Percentiles rank a stretch among this genome's conserved stretches.
Evolutionary conservation across 345 rosid genomes (phyloP).

Genomic region (Aethionema arabicum): DNA sequence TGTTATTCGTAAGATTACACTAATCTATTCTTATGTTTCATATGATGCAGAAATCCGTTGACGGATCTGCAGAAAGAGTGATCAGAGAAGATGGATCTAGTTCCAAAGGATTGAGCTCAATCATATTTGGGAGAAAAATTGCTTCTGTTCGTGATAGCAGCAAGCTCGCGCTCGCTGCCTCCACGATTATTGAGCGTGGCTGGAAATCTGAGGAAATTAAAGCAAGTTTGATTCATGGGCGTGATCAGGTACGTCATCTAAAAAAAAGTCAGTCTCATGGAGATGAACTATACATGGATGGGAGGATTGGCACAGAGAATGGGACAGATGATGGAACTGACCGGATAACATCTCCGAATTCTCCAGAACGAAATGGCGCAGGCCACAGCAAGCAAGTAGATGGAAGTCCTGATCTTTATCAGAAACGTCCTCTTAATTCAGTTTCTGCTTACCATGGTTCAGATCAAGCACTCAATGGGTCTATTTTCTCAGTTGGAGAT

Average conservation of each 20-base stretch:
- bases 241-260: slow-evolving; percentile 37
- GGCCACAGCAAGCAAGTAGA: slow-evolving; percentile 38
- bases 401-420: slow-evolving; percentile 36
- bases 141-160: slow-evolving; percentile 31
- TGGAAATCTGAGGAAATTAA: slow-evolving; percentile 61
- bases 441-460: slow-evolving; percentile 50
- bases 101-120: slow-evolving; percentile 37
- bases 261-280: slow-evolving; percentile 81
- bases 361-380: slow-evolving; percentile 43
- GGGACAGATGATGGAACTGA: slow-evolving; percentile 50
- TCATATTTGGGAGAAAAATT: slow-evolving; percentile 34
- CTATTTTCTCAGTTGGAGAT: slow-evolving; percentile 66
- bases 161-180: slow-evolving; percentile 37
- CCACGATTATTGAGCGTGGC: slow-evolving; percentile 38
- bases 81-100: slow-evolving; percentile 35
- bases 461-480: slow-evolving; percentile 43
- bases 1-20: slow-evolving; percentile 22
- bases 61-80: slow-evolving; percentile 44
- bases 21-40: slow-evolving; percentile 38
- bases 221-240: slow-evolving; percentile 32
- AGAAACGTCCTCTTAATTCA: slow-evolving; percentile 36
- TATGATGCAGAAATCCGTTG: slow-evolving; percentile 44
- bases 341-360: slow-evolving; percentile 52
- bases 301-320: slow-evolving; percentile 37
- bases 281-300: slow-evolving; percentile 51